A percentile compares a stretch with the other conserved stretches of the same genome.
phyloP scores from a whole-genome alignment of 805 yeast genomes.

The Candida odintsovae region DNA sequence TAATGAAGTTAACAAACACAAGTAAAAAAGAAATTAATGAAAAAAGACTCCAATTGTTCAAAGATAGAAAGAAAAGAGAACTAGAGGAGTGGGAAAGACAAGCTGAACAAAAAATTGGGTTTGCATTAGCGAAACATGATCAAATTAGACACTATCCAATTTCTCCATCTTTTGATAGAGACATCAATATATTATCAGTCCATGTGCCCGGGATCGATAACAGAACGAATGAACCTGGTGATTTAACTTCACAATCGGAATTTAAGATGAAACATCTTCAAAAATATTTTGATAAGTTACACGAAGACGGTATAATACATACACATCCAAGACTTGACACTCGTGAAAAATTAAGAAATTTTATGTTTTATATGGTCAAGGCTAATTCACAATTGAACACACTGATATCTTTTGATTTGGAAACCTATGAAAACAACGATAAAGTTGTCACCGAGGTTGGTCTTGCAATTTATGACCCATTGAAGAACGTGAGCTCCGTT shows the following conservation, averaged over 20 bases:
- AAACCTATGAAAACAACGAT: conserved; percentile 1
- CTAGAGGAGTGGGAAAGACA: not conserved
- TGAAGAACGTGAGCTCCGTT: conserved; percentile 7
- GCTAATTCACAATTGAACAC: not conserved
- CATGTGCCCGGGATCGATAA: not conserved
- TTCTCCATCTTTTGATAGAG: not conserved
- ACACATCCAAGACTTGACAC: not conserved
- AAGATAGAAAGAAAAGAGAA: not conserved
- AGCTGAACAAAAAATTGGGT: not conserved
- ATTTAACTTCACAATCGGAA: not conserved
- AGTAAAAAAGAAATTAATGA: not conserved
- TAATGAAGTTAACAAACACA: not conserved
- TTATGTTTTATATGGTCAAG: not conserved
- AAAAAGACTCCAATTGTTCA: not conserved
- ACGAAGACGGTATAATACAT: not conserved
- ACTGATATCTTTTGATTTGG: conserved; percentile 1
- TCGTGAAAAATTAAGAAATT: not conserved
- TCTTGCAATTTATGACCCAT: conserved; percentile 15
- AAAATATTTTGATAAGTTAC: not conserved
- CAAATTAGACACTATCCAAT: not conserved
- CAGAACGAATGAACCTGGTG: not conserved
- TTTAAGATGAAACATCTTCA: not conserved
- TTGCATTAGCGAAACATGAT: not conserved
- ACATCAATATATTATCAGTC: not conserved
- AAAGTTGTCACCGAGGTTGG: conserved; percentile 11